Evolutionary conservation across 768 basidiomycete species (phyloP).

Genomic region (Agaricus subrufescens): DNA sequence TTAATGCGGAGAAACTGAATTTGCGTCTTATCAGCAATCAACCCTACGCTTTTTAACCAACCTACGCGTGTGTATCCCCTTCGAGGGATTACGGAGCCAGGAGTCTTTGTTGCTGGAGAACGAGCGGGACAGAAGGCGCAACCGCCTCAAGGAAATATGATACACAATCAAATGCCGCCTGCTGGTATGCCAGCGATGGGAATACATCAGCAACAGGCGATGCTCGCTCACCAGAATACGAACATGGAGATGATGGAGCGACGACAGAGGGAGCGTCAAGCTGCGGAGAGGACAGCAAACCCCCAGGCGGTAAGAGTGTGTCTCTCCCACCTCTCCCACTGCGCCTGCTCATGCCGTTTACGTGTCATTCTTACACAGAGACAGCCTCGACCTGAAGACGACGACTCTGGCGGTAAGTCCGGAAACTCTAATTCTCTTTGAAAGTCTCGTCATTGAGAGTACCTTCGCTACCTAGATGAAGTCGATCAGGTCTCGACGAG

Average conservation of each 20-base stretch:
- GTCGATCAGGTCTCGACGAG: constrained; percentile 68
- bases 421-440: background rate
- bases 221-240: constrained; percentile 69
- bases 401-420: constrained; percentile 60
- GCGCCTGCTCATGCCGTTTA: background rate
- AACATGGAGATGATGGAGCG: constrained; percentile 72
- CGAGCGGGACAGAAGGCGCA: constrained; percentile 64
- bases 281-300: constrained; percentile 39
- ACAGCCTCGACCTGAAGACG: constrained; percentile 41
- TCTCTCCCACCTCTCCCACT: background rate
- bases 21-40: constrained; percentile 41
- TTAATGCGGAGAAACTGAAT: constrained; percentile 5
- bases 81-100: constrained; percentile 57
- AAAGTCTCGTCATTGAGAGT: background rate
- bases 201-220: constrained; percentile 50
- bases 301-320: constrained; percentile 32
- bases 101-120: constrained; percentile 68
- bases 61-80: constrained; percentile 72
- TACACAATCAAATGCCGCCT: constrained; percentile 25
- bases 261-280: constrained; percentile 25
- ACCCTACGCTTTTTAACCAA: constrained; percentile 50
- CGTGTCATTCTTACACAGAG: constrained; percentile 19
- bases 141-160: constrained; percentile 29
- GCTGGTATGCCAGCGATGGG: constrained; percentile 21
- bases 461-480: constrained; percentile 39